A percentile compares a stretch with the other conserved stretches of the same genome.
Conservation (phyloP, 139 green algal species). For the Zygnema circumcarinatum region DNA sequence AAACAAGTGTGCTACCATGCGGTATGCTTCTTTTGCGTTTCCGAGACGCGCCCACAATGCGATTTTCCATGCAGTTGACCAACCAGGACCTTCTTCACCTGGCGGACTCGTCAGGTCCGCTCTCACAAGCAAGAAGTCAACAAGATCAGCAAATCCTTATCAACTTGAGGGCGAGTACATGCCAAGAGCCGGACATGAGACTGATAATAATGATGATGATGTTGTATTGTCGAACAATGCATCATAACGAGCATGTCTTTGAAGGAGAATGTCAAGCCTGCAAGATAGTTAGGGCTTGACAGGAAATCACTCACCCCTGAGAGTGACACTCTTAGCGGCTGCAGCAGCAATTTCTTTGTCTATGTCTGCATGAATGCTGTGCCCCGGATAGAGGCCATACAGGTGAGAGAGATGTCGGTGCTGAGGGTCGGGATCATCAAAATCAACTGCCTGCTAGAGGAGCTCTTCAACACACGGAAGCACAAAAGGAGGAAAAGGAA, state of each 20-base stretch:
- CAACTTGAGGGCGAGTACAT: no score
- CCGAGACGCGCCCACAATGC: constrained; percentile 4
- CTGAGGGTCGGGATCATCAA: constrained; percentile 13
- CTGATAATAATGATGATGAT: no score
- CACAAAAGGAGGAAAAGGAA: background rate
- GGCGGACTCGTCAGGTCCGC: background rate
- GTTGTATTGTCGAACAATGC: no score
- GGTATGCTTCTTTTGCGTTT: background rate
- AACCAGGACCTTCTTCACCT: constrained; percentile 11
- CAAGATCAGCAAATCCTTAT: no score
- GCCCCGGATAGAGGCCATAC: constrained; percentile 13
- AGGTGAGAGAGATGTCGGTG: constrained; percentile 12
- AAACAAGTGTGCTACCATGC: background rate
- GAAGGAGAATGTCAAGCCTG: no score
- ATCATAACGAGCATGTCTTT: no score
- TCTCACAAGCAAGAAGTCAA: background rate
- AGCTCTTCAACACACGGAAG: background rate
- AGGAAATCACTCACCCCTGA: constrained; percentile 1
- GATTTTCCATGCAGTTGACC: constrained; percentile 22
- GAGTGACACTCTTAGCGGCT: background rate
- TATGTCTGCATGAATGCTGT: background rate
- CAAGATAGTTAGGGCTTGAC: no score
- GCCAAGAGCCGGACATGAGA: no score
- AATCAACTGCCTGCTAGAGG: constrained; percentile 1
- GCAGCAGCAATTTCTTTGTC: background rate